Evolutionary conservation across 139 green algal genomes (phyloP).

Genomic region (Chlorella sp.): DNA sequence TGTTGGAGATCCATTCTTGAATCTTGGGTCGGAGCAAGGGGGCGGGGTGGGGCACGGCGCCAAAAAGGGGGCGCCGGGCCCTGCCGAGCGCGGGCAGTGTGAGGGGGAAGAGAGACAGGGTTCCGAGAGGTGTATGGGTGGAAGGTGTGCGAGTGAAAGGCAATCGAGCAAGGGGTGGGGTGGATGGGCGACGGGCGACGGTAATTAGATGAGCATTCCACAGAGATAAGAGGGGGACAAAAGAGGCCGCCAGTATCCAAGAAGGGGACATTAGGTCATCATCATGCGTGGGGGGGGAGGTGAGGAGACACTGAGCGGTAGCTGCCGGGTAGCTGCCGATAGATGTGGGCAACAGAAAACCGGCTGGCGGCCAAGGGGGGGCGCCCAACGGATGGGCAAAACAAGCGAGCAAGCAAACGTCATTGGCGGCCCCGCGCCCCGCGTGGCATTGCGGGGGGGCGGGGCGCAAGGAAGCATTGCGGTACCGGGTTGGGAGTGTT

Average conservation of each 20-base stretch:
- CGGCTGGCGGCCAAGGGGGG: no score
- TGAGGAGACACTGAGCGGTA: neutral
- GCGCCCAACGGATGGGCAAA: neutral
- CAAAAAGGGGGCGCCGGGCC: no score
- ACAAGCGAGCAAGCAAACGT: constrained; percentile 3
- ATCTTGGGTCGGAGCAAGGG: no score
- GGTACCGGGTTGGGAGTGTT: neutral
- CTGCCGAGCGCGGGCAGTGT: no score
- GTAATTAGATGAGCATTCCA: no score
- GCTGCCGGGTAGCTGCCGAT: neutral
- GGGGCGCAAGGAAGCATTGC: neutral
- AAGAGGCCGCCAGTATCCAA: neutral
- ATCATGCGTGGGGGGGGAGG: neutral
- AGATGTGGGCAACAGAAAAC: neutral
- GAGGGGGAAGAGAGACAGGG: neutral
- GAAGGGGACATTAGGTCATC: neutral
- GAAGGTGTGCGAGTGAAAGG: neutral
- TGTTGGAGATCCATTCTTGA: no score
- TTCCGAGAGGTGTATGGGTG: neutral
- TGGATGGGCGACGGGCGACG: neutral
- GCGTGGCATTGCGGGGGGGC: neutral
- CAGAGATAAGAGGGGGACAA: neutral
- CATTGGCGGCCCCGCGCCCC: neutral
- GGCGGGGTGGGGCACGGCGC: no score
- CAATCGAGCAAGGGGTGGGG: neutral